Percentiles rank a stretch among this genome's conserved stretches.
Evolutionary conservation across 768 basidiomycete genomes (phyloP).

Genomic region (Mrakia frigida): DNA sequence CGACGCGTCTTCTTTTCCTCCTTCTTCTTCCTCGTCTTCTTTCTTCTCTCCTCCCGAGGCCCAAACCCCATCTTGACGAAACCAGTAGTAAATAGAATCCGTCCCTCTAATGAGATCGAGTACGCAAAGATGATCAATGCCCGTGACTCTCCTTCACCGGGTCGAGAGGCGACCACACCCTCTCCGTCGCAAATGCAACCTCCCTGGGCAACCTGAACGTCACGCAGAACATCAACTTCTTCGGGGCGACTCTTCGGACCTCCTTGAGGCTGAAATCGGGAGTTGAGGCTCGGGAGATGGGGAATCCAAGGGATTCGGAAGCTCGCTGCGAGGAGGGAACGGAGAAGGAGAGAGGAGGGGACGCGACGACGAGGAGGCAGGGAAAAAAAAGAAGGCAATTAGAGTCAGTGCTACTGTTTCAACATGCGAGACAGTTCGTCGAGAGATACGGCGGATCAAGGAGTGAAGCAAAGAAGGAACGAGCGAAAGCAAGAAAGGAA

Average conservation of each 20-base stretch:
- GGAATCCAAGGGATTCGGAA: conserved; percentile 57
- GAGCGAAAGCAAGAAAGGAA: background rate
- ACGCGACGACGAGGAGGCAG: background rate
- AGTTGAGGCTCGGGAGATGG: conserved; percentile 46
- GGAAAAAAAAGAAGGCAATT: background rate
- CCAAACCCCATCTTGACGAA: too few relatives aligned
- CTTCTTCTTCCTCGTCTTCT: too few relatives aligned
- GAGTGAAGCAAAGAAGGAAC: background rate
- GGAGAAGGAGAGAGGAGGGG: conserved; percentile 33
- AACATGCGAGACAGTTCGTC: too few relatives aligned
- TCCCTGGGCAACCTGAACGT: conserved; percentile 67
- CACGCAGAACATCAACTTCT: conserved; percentile 97
- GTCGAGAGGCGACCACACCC: too few relatives aligned
- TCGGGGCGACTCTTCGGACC: conserved; percentile 89
- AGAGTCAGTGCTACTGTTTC: too few relatives aligned
- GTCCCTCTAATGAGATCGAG: too few relatives aligned
- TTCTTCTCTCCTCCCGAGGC: too few relatives aligned
- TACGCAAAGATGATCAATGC: too few relatives aligned
- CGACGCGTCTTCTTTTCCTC: too few relatives aligned
- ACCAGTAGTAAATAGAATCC: too few relatives aligned
- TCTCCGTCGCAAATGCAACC: conserved; percentile 43
- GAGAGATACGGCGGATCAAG: too few relatives aligned
- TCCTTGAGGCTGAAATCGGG: conserved; percentile 53
- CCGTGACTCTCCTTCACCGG: too few relatives aligned
- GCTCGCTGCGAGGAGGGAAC: conserved; percentile 55